Percentiles rank a stretch among this genome's conserved stretches.
Conservation (phyloP, 257 asterid genomes). For the Nemophila menziesii region DNA sequence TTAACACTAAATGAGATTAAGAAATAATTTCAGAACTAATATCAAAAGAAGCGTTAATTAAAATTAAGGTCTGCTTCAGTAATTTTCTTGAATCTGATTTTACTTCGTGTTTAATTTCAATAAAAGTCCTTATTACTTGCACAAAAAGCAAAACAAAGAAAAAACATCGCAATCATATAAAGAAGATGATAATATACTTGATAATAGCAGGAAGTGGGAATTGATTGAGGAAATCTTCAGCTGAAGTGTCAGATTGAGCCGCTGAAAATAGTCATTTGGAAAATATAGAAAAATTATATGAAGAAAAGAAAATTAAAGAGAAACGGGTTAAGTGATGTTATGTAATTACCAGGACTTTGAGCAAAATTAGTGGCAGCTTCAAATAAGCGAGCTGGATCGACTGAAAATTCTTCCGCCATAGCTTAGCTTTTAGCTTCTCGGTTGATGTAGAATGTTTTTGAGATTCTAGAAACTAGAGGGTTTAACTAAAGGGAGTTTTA, state of each 20-base stretch:
- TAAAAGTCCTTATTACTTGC: neutral
- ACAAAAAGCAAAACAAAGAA: neutral
- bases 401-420: slow-evolving; percentile 74
- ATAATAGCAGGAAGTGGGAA: slow-evolving; percentile 77
- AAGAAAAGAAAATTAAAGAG: neutral
- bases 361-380: slow-evolving; percentile 70
- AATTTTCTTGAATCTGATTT: no score
- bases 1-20: slow-evolving; percentile 10
- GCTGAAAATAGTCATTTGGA: slow-evolving; percentile 33
- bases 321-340: neutral
- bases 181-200: slow-evolving; percentile 22
- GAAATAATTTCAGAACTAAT: no score
- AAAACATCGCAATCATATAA: neutral
- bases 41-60: neutral
- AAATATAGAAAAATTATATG: neutral
- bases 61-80: no score
- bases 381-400: slow-evolving; percentile 60
- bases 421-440: neutral
- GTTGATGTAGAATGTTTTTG: neutral
- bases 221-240: slow-evolving; percentile 58
- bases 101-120: no score
- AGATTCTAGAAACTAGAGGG: neutral
- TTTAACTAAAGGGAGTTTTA: neutral
- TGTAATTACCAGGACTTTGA: slow-evolving; percentile 34
- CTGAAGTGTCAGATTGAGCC: slow-evolving; percentile 51